Percentiles rank a stretch among this genome's conserved stretches.
Evolutionary conservation across 257 asterid genomes (phyloP).

Genomic region (Capsicum baccatum): DNA sequence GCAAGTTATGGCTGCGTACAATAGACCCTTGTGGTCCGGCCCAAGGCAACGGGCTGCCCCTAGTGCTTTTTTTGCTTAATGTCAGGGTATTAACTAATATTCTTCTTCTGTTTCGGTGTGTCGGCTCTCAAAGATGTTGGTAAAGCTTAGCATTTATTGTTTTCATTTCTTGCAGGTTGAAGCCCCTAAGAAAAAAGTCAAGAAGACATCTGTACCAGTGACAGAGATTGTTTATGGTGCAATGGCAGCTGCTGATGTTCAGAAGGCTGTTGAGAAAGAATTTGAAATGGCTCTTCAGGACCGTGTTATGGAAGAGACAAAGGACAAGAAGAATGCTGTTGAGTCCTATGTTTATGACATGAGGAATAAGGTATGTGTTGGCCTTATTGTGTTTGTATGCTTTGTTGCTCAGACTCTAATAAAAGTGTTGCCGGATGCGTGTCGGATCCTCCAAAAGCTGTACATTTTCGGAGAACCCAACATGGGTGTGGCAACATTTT

Average conservation of each 20-base stretch:
- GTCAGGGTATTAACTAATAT: background rate
- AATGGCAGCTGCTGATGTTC: conserved; percentile 66
- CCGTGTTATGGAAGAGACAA: conserved; percentile 97
- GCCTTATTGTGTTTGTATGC: background rate
- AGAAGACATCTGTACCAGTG: conserved; percentile 71
- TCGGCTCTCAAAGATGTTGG: background rate
- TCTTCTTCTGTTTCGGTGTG: background rate
- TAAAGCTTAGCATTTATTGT: background rate
- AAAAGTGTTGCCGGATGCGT: too few species aligned
- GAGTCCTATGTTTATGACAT: conserved; percentile 93
- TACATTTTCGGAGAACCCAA: too few species aligned
- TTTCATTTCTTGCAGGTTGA: conserved; percentile 45
- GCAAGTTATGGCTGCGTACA: too few species aligned
- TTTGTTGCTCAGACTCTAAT: too few species aligned
- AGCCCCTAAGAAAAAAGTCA: conserved; percentile 89
- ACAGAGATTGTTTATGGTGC: conserved; percentile 81
- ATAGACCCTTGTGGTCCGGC: too few species aligned
- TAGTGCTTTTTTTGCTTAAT: background rate
- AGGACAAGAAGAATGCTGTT: conserved; percentile 94
- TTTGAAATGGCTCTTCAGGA: conserved; percentile 99
- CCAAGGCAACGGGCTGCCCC: too few species aligned
- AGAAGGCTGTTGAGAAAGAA: conserved; percentile 91
- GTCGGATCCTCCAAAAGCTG: too few species aligned
- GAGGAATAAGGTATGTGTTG: conserved; percentile 76
- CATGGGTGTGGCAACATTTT: too few species aligned